Base-by-base conservation (phyloP, 768 basidiomycete species). In the Candolleomyces efflorescens region DNA sequence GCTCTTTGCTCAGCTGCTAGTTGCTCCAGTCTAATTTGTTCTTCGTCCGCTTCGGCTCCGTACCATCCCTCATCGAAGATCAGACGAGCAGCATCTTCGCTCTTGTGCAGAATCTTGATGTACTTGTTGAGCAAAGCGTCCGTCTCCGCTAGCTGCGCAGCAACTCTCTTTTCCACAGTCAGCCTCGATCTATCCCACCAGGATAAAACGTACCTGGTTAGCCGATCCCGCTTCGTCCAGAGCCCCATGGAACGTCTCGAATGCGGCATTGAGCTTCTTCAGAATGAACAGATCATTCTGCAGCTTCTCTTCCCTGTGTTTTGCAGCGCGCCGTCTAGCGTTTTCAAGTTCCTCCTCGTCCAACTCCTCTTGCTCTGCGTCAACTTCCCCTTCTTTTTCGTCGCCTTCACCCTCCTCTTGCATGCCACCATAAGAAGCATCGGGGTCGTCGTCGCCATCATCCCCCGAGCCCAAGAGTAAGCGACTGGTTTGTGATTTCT, bases 41-140 rank as follows among this genome's bases (percentile, higher is more conserved):
- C 78, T 59, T 87, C 85, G 51, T 92, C 89, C 89, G 76, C 82
- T 60, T 88, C 86, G 39, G 84, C 87, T 2, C 90, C 90, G 54
- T 81, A 73, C 88, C 88, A 92, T 58, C 81, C 73, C 59, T 90
- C 86, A 66, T 92, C 90, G 59, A 91, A 84, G 17, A 92, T 82
- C 57, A 92, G 69, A 27, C 81, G 80, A 2, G 88, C 74, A 59
- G 82, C 78, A 13, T 82, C 79, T 68, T 91, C 90, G 2, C 89
- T 88, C 67, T 82, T 85, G 5, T 82, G 80, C 18, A 92, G 73
- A 48, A 90, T 82, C 43, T 71, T 73, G 44, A 89, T 81, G 66
- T 92, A 92, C 77, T 84, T 88, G 70, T 89, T 85, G 58, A 92
- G 73, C 56, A 92, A 72, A 0, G 80, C 81, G 64, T 92, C 84